These are phyloP conservation scores for Ministeria vibrans DNA, from an alignment of 78 protist species.

Conservation along the genomic window DNA sequence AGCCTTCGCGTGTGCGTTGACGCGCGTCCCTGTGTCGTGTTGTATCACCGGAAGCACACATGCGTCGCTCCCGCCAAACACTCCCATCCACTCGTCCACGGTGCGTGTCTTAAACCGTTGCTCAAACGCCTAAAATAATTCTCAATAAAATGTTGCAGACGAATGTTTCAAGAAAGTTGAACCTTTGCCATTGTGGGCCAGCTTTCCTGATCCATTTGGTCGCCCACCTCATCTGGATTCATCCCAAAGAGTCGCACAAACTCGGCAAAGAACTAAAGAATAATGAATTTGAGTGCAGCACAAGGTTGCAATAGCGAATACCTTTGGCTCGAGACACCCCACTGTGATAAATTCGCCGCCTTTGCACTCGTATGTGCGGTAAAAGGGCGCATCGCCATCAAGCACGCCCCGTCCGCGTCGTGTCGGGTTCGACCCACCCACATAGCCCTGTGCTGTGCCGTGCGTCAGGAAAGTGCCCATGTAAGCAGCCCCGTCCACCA, in stretches of 20 bases:
- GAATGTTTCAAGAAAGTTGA: no score
- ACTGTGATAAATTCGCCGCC: constrained; percentile 46
- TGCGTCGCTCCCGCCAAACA: constrained; percentile 51
- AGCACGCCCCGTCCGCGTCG: constrained; percentile 45
- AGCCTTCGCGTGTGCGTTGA: background rate
- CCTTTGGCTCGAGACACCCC: constrained; percentile 52
- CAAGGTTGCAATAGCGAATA: constrained; percentile 12
- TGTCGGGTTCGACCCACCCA: background rate
- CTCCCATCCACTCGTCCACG: constrained; percentile 44
- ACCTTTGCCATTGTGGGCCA: constrained; percentile 30
- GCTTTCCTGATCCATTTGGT: background rate
- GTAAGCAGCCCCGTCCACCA: constrained; percentile 23
- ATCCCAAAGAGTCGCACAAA: constrained; percentile 9
- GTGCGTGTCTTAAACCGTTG: constrained; percentile 32
- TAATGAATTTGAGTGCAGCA: background rate
- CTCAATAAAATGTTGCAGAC: no score
- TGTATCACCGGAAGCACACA: constrained; percentile 49
- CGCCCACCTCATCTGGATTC: constrained; percentile 1
- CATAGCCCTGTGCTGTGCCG: background rate
- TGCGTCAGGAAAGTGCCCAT: constrained; percentile 8
- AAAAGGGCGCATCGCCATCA: constrained; percentile 66
- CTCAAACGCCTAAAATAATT: no score
- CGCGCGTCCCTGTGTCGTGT: constrained; percentile 4
- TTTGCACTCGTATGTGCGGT: constrained; percentile 33
- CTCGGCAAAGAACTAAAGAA: background rate